These are phyloP conservation scores for Astraeus odoratus DNA, from an alignment of 768 basidiomycete genomes.

Conservation along the genomic window DNA sequence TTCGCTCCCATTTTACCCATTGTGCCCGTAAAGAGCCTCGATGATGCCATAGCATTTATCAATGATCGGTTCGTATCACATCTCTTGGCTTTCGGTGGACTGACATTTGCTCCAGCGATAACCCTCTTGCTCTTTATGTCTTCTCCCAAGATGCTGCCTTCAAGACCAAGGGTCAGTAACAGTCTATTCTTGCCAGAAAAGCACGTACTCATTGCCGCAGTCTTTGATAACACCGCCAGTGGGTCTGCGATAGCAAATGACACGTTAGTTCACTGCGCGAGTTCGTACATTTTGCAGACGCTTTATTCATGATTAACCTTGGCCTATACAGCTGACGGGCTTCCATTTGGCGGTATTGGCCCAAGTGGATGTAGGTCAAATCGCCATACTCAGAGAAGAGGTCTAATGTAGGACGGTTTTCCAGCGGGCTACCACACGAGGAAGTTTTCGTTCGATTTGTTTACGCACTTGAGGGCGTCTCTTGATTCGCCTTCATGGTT, in stretches of 20 bases:
- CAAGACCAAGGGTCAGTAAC: conserved; percentile 51
- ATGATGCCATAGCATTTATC: conserved; percentile 66
- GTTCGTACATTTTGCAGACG: conserved; percentile 28
- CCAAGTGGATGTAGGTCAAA: conserved; percentile 57
- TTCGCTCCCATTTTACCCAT: conserved; percentile 81
- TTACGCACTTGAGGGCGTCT: conserved; percentile 66
- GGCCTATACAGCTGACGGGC: conserved; percentile 38
- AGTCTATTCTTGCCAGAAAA: background rate
- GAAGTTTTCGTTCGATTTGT: conserved; percentile 68
- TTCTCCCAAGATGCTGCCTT: conserved; percentile 56
- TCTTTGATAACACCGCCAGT: conserved; percentile 63
- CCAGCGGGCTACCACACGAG: conserved; percentile 67
- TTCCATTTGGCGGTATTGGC: conserved; percentile 74
- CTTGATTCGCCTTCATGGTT: conserved; percentile 35
- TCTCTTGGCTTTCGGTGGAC: background rate
- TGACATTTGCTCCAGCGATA: conserved; percentile 38
- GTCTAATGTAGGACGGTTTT: background rate
- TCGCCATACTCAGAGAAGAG: conserved; percentile 1
- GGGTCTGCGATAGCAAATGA: conserved; percentile 72
- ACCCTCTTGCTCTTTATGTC: conserved; percentile 72
- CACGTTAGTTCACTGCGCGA: conserved; percentile 48
- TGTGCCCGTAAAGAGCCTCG: conserved; percentile 60
- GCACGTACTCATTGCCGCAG: conserved; percentile 27
- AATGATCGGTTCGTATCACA: conserved; percentile 38
- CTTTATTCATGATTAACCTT: background rate